Percentiles rank a stretch among this genome's conserved stretches.
Conservation (phyloP, 2,329 filamentous ascomycete species). For the Alternaria sp. region DNA sequence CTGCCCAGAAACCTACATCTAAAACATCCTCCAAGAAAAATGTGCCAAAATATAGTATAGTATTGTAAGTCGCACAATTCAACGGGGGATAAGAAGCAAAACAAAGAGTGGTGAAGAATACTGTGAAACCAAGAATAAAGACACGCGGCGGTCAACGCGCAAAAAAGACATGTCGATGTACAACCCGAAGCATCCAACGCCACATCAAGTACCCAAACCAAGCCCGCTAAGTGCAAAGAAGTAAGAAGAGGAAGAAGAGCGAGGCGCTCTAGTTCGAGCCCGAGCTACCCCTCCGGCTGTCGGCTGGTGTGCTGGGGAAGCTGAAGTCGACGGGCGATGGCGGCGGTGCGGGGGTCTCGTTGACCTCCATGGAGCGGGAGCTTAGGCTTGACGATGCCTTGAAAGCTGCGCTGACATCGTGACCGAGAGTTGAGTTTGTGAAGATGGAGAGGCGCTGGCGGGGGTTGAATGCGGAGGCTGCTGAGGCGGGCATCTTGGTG, state of each 20-base stretch:
- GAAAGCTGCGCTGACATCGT: slow-evolving; percentile 50
- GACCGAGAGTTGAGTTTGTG: slow-evolving; percentile 49
- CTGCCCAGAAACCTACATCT: not conserved
- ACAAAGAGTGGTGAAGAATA: not conserved
- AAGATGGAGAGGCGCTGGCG: slow-evolving; percentile 52
- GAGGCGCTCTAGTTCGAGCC: slow-evolving; percentile 1
- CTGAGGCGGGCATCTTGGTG: slow-evolving; percentile 37
- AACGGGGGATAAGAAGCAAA: not conserved
- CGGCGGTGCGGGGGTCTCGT: slow-evolving; percentile 50
- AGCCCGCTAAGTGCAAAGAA: slow-evolving; percentile 41
- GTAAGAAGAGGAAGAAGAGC: slow-evolving; percentile 19
- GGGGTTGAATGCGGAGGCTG: slow-evolving; percentile 35
- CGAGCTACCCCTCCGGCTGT: slow-evolving; percentile 7
- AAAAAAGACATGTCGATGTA: not conserved
- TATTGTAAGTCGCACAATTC: not conserved
- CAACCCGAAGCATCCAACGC: not conserved
- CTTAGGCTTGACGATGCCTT: slow-evolving; percentile 42
- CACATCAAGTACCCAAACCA: not conserved
- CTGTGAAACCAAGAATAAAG: not conserved
- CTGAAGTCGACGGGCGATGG: slow-evolving; percentile 51
- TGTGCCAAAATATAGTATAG: not conserved
- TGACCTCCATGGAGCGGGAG: slow-evolving; percentile 36
- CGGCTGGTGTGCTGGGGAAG: slow-evolving; percentile 42
- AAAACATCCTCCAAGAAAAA: not conserved
- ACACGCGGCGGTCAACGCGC: not conserved